A percentile compares a stretch with the other conserved stretches of the same genome.
These are phyloP conservation scores for Ziziphus jujuba DNA, from an alignment of 306 rosid genomes.

Conservation along the genomic window DNA sequence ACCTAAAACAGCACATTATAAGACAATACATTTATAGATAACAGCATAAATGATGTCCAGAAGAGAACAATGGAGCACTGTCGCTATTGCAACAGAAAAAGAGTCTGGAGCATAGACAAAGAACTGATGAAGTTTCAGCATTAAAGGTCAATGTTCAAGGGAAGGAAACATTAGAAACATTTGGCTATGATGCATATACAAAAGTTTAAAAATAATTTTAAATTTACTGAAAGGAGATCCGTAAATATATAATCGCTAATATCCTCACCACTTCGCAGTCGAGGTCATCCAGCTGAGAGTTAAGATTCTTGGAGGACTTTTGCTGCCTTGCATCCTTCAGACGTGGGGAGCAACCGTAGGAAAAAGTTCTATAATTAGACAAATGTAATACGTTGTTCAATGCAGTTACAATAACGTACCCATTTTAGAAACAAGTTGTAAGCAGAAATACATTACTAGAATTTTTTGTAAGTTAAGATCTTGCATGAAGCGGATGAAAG, in stretches of 20 bases:
- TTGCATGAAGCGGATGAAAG: too few relatives aligned
- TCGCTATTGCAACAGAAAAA: not conserved
- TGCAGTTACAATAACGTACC: not conserved
- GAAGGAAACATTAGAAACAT: not conserved
- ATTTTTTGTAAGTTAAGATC: too few relatives aligned
- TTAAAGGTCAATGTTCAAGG: not conserved
- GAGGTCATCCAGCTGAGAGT: slow-evolving; percentile 50
- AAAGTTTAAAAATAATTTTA: not conserved
- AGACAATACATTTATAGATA: not conserved
- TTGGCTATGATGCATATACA: not conserved
- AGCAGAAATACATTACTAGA: too few relatives aligned
- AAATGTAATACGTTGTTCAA: slow-evolving; percentile 10
- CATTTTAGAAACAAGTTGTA: too few relatives aligned
- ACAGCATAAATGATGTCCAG: not conserved
- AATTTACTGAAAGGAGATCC: not conserved
- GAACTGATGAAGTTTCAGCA: not conserved
- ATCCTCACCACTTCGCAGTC: slow-evolving; percentile 63
- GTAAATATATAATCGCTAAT: not conserved
- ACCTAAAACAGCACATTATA: not conserved
- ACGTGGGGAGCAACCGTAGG: slow-evolving; percentile 43
- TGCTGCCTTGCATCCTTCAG: slow-evolving; percentile 38
- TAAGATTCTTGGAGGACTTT: slow-evolving; percentile 37
- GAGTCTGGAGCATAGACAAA: not conserved
- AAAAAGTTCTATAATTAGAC: slow-evolving; percentile 29
- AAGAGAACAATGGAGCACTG: not conserved